Percentiles rank a stretch among this genome's conserved stretches.
Evolutionary conservation across 73 alveolate species (phyloP).

Genomic region (Paramecium caudatum): DNA sequence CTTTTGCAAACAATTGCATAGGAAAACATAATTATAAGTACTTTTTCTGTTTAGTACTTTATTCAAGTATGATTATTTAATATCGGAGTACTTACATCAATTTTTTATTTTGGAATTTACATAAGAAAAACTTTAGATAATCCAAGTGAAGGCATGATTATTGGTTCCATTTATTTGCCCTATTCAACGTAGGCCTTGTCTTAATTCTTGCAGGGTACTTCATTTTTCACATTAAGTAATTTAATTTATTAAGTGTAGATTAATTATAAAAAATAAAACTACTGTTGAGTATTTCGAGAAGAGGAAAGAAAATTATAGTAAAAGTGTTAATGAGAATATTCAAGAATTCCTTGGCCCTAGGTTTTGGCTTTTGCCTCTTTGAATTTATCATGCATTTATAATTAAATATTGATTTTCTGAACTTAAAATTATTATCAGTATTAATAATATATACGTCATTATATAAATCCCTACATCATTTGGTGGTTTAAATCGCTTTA

Average conservation of each 20-base stretch:
- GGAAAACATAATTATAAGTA: conserved; percentile 87
- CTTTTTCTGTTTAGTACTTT: conserved; percentile 60
- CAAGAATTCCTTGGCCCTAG: not conserved
- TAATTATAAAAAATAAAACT: not conserved
- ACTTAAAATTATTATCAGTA: no score
- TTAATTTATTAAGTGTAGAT: not conserved
- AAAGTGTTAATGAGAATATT: not conserved
- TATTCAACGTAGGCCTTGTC: not conserved
- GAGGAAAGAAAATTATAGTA: not conserved
- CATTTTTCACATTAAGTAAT: not conserved
- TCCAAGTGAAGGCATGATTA: not conserved
- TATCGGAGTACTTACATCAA: not conserved
- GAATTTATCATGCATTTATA: no score
- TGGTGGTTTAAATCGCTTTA: no score
- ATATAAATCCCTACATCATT: no score
- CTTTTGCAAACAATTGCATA: conserved; percentile 89
- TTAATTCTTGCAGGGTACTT: not conserved
- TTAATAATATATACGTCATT: no score
- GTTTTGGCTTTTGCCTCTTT: not conserved
- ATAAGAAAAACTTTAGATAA: not conserved
- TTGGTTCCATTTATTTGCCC: not conserved
- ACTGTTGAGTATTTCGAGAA: not conserved
- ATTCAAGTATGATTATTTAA: not conserved
- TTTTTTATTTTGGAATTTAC: not conserved
- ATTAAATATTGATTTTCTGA: no score